Conservation (phyloP, 495 filamentous ascomycete genomes). For the Astrothelium macrocarpum region DNA sequence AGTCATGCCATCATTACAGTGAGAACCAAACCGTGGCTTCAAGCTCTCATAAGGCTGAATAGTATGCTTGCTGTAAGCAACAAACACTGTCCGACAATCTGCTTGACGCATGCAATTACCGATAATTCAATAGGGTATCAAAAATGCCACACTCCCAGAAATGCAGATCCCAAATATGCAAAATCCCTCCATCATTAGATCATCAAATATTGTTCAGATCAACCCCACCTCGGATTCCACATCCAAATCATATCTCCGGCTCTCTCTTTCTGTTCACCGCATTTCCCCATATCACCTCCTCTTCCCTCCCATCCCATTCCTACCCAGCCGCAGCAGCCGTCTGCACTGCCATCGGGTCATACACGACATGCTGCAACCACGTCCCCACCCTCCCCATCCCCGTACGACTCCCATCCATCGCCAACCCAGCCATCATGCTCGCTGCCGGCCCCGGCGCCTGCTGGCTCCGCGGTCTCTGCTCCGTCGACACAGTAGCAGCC, state of each 20-base stretch:
- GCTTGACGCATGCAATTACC: no score
- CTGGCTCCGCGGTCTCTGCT: neutral
- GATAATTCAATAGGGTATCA: conserved; percentile 3
- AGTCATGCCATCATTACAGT: neutral
- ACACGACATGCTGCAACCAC: conserved; percentile 23
- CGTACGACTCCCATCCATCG: conserved; percentile 15
- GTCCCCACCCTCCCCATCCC: conserved; percentile 23
- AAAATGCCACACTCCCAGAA: neutral
- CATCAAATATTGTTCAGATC: neutral
- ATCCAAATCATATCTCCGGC: neutral
- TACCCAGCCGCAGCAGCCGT: neutral
- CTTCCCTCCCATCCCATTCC: neutral
- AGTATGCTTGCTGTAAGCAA: no score
- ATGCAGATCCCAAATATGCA: neutral
- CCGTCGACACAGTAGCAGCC: neutral
- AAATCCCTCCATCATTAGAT: conserved; percentile 2
- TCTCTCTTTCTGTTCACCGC: neutral
- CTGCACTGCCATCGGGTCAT: conserved; percentile 11
- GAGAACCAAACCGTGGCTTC: no score
- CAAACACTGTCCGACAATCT: no score
- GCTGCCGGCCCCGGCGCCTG: neutral
- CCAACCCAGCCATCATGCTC: conserved; percentile 24
- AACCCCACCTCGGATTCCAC: no score
- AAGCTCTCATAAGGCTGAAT: no score
- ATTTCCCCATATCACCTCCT: neutral